Evolutionary conservation across 2,329 filamentous ascomycete species (phyloP), one percentile per base, ranked within the genome.

Genomic region (Penicillium sp.): DNA sequence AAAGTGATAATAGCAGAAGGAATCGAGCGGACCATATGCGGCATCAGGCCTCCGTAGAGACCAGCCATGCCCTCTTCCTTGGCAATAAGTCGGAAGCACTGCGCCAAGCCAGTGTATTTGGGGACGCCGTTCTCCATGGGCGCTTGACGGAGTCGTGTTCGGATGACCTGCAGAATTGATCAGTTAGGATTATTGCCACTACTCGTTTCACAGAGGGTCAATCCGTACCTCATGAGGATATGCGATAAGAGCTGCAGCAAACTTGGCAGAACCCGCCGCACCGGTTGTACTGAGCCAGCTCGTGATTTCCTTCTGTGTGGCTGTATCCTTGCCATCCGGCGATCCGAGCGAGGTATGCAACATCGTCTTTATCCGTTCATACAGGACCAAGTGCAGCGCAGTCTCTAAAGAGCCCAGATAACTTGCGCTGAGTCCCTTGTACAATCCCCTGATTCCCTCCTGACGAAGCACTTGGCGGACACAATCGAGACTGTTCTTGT

Each of bases 381-480:
- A 78, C 35, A 75, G 65, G 7, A 73, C 73, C 43, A 77, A 52
- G 56, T 77, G 75, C 42, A 77, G 57, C 3, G 73, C 73, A 14
- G 73, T 78, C 64, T 78, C 75, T 19, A 74, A 70, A 0, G 70
- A 71, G 7, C 75, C 75, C 5, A 77, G 61, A 57, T 76, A 77
- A 54, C 75, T 97, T 19, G 94, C 94, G 0, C 92, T 92, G 55
- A 97, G 81, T 8, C 94, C 94, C 75, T 93, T 86, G 75, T 97
- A 97, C 82, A 97, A 85, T 60, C 94, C 94, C 55, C 87, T 85
- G 45, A 97, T 73, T 2, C 94, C 93, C 76, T 97, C 94, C 70
- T 96, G 87, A 55, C 81, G 83, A 86, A 92, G 90, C 62, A 97
- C 97, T 16, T 92, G 87, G 52, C 82, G 85, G 33, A 71, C 57